A percentile compares a stretch with the other conserved stretches of the same genome.
phyloP scores from a whole-genome alignment of 1,284 basidiomycete genomes.

The Kwoniella shivajii region DNA sequence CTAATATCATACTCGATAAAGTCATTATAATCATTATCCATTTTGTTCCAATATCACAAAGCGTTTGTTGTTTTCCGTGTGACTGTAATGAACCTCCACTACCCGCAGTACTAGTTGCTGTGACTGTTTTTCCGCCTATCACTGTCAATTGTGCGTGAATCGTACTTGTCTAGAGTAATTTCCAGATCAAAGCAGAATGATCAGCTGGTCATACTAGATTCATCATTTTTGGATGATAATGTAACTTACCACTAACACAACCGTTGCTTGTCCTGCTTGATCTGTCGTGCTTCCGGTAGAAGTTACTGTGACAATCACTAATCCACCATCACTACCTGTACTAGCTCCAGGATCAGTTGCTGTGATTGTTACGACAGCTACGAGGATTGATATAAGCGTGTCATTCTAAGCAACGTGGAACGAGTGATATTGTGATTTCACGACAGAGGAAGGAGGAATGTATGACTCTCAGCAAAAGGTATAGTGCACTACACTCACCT shows the following conservation, averaged over 20 bases:
- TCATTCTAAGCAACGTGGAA: background rate
- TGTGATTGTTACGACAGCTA: constrained; percentile 26
- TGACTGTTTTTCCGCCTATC: constrained; percentile 13
- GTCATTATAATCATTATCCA: background rate
- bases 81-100: constrained; percentile 17
- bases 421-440: background rate
- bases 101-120: constrained; percentile 17
- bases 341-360: constrained; percentile 24
- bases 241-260: constrained; percentile 12
- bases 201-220: background rate
- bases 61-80: background rate
- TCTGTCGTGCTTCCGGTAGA: constrained; percentile 16
- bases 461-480: background rate
- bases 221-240: background rate
- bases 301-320: constrained; percentile 25
- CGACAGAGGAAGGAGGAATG: too few relatives aligned
- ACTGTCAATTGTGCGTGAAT: constrained; percentile 18
- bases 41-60: background rate
- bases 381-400: background rate
- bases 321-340: constrained; percentile 21
- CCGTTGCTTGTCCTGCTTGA: constrained; percentile 3
- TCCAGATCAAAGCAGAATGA: background rate
- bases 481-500: constrained; percentile 8
- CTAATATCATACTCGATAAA: background rate
- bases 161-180: constrained; percentile 15